These are phyloP conservation scores for Cantharellus anzutake DNA, from an alignment of 768 basidiomycete genomes.

Conservation along the genomic window DNA sequence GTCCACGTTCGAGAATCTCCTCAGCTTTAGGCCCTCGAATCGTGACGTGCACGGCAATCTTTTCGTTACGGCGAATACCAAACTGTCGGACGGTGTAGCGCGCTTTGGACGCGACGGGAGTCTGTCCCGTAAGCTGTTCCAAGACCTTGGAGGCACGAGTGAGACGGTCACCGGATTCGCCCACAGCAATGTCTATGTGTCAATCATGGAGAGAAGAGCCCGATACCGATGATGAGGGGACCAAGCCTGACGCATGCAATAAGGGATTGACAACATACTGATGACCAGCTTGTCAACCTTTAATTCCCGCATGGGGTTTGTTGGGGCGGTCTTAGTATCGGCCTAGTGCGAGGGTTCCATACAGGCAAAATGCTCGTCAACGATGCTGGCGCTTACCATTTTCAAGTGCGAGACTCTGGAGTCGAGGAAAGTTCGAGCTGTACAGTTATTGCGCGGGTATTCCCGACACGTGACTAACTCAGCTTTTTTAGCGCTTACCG, in stretches of 20 bases:
- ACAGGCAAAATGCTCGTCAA: not conserved
- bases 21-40: conserved; percentile 99
- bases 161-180: conserved; percentile 97
- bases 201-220: not conserved
- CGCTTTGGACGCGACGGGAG: conserved; percentile 98
- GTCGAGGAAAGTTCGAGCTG: no score
- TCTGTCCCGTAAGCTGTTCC: conserved; percentile 98
- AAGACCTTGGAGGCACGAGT: conserved; percentile 98
- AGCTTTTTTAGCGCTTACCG: not conserved
- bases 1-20: conserved; percentile 95
- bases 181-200: conserved; percentile 86
- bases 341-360: conserved; percentile 27
- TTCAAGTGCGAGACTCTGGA: no score
- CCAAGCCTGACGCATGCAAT: not conserved
- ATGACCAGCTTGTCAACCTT: conserved; percentile 97
- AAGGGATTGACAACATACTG: conserved; percentile 42
- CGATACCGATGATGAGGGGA: not conserved
- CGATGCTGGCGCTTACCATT: no score
- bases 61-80: conserved; percentile 99
- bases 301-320: conserved; percentile 92
- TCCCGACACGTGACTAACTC: no score
- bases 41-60: conserved; percentile 97
- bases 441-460: no score
- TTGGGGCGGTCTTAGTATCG: conserved; percentile 72
- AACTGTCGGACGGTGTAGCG: conserved; percentile 99